These are phyloP conservation scores for Fusarium aywerte DNA, from an alignment of 2,329 filamentous ascomycete genomes.

Conservation along the genomic window DNA sequence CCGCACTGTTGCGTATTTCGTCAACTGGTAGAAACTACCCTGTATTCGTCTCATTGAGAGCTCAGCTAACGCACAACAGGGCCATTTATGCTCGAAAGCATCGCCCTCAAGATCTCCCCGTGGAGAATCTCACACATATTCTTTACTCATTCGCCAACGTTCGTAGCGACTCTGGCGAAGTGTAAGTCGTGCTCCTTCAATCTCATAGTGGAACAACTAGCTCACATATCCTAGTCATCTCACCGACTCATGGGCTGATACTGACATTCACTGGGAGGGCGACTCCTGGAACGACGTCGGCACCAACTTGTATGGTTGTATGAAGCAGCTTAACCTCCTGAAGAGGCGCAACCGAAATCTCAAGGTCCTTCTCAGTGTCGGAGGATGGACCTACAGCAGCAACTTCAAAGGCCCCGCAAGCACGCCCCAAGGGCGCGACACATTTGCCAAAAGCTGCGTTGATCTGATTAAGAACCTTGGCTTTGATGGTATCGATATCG, in stretches of 20 bases:
- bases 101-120: slow-evolving; percentile 84
- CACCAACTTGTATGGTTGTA: slow-evolving; percentile 85
- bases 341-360: slow-evolving; percentile 85
- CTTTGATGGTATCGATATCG: slow-evolving; percentile 76
- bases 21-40: slow-evolving; percentile 66
- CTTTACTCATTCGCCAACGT: slow-evolving; percentile 94
- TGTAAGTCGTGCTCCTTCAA: slow-evolving; percentile 58
- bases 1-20: slow-evolving; percentile 77
- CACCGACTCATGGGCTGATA: slow-evolving; percentile 72
- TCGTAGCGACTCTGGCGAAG: slow-evolving; percentile 80
- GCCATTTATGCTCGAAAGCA: slow-evolving; percentile 89
- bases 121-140: slow-evolving; percentile 84
- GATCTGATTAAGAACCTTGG: slow-evolving; percentile 82
- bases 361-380: slow-evolving; percentile 86
- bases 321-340: slow-evolving; percentile 88
- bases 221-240: slow-evolving; percentile 55
- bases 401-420: slow-evolving; percentile 84
- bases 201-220: neutral
- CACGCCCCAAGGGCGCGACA: slow-evolving; percentile 72
- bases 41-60: neutral
- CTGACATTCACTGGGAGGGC: slow-evolving; percentile 78
- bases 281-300: slow-evolving; percentile 77
- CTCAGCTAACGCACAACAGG: slow-evolving; percentile 52
- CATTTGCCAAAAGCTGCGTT: slow-evolving; percentile 79
- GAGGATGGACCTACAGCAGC: slow-evolving; percentile 90